These are phyloP conservation scores for Apostasia ramifera DNA, from an alignment of 106 monocot genomes.

Conservation along the genomic window DNA sequence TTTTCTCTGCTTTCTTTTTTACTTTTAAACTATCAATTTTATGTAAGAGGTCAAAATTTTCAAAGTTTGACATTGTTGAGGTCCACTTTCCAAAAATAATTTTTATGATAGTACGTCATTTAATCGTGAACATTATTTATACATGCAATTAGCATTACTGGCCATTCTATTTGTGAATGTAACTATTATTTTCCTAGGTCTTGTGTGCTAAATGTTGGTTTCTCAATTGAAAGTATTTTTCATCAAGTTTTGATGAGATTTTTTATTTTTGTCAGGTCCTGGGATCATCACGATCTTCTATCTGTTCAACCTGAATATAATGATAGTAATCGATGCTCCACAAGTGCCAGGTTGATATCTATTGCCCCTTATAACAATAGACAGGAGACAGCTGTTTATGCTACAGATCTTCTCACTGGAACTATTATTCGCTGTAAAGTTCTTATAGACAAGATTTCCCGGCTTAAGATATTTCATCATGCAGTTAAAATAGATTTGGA, in stretches of 20 bases:
- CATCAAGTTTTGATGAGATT: background rate
- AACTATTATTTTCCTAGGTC: too few species aligned
- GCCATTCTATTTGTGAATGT: too few species aligned
- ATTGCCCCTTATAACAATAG: constrained; percentile 66
- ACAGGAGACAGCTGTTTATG: constrained; percentile 91
- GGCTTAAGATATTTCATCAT: constrained; percentile 93
- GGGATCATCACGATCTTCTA: constrained; percentile 97
- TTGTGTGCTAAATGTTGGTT: background rate
- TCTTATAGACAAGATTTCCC: constrained; percentile 68
- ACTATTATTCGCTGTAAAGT: constrained; percentile 79
- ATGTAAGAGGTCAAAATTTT: too few species aligned
- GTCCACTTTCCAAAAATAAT: too few species aligned
- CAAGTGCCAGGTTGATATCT: constrained; percentile 77
- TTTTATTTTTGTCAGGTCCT: constrained; percentile 54
- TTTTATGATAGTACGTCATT: too few species aligned
- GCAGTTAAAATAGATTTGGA: constrained; percentile 88
- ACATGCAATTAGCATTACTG: too few species aligned
- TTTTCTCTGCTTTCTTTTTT: too few species aligned
- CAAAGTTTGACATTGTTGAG: too few species aligned
- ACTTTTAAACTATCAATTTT: too few species aligned
- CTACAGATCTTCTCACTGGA: constrained; percentile 57
- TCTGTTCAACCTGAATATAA: constrained; percentile 88
- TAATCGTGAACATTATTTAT: too few species aligned
- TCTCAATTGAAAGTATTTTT: background rate
- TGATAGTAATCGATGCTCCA: constrained; percentile 60